phyloP scores from a whole-genome alignment of 352 stramenopile genomes.

The Phytophthora cryptogea region DNA sequence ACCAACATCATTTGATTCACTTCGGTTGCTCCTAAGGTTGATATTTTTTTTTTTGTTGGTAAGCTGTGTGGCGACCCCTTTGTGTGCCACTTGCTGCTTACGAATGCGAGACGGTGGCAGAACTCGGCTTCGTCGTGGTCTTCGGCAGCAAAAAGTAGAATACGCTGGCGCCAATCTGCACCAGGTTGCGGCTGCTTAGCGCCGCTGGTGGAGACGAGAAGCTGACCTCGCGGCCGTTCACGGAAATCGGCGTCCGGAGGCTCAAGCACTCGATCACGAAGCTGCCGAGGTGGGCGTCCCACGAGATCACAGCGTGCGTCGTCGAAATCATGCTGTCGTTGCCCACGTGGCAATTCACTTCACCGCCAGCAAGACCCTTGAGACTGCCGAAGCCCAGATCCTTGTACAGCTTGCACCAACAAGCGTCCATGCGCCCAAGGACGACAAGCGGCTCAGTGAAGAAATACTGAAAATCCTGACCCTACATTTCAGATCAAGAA shows the following conservation, averaged over 20 bases:
- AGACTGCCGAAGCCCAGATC: slow-evolving; percentile 45
- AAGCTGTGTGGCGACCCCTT: slow-evolving; percentile 1
- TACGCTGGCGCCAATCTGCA: slow-evolving; percentile 70
- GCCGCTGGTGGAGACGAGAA: slow-evolving; percentile 49
- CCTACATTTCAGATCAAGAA: slow-evolving; percentile 34
- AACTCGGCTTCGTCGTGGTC: slow-evolving; percentile 6
- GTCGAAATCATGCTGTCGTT: slow-evolving; percentile 62
- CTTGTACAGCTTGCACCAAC: slow-evolving; percentile 69
- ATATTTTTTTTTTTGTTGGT: too few relatives aligned
- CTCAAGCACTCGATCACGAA: slow-evolving; percentile 82
- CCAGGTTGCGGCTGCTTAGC: slow-evolving; percentile 55
- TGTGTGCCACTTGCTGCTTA: neutral
- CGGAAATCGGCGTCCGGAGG: slow-evolving; percentile 48
- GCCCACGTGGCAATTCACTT: slow-evolving; percentile 76
- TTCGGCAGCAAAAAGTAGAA: slow-evolving; percentile 84
- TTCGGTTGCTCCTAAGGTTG: neutral
- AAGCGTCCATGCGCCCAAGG: slow-evolving; percentile 59
- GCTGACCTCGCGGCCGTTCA: slow-evolving; percentile 66
- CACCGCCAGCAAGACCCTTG: slow-evolving; percentile 53
- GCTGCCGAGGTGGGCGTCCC: slow-evolving; percentile 42
- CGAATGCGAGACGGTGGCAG: neutral
- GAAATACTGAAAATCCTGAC: slow-evolving; percentile 65
- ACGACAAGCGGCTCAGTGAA: slow-evolving; percentile 68
- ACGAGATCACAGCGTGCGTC: slow-evolving; percentile 71
- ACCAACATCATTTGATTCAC: neutral